phyloP scores from a whole-genome alignment of 805 yeast species.

The Saccharomycopsis babjevae region DNA sequence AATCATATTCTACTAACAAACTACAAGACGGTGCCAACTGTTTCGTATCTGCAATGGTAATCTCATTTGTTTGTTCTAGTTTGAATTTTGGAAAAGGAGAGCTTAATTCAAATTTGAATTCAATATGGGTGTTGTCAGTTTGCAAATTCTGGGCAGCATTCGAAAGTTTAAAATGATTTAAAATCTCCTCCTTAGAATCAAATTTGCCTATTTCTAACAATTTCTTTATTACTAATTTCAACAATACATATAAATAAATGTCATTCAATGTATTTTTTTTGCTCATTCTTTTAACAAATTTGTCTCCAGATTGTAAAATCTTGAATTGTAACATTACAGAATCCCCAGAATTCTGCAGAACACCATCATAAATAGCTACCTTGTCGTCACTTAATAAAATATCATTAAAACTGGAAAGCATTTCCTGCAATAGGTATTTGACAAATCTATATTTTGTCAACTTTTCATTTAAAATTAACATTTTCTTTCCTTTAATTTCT shows the following conservation, averaged over 20 bases:
- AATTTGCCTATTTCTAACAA: neutral
- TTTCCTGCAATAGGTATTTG: constrained; percentile 7
- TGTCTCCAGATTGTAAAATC: constrained; percentile 39
- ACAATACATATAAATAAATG: constrained; percentile 38
- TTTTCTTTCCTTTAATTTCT: constrained; percentile 11
- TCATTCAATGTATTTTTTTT: constrained; percentile 33
- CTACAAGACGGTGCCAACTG: constrained; percentile 68
- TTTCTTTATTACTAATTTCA: constrained; percentile 5
- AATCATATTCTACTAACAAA: constrained; percentile 39
- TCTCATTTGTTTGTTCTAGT: constrained; percentile 28
- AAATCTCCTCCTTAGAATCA: neutral
- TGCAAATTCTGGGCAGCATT: neutral
- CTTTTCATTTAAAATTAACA: constrained; percentile 10
- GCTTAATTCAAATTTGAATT: constrained; percentile 37
- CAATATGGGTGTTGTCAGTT: neutral
- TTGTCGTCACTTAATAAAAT: constrained; percentile 1
- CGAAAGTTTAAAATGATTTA: neutral
- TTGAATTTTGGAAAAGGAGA: constrained; percentile 54
- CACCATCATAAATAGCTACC: neutral
- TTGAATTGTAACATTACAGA: constrained; percentile 41
- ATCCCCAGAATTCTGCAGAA: constrained; percentile 23
- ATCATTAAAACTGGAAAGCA: neutral
- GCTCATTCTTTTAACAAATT: constrained; percentile 36
- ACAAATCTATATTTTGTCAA: constrained; percentile 15
- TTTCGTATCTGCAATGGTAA: constrained; percentile 30